Base-by-base conservation (phyloP, 2,329 filamentous ascomycete genomes). In the Cladosporium oxysporum region DNA sequence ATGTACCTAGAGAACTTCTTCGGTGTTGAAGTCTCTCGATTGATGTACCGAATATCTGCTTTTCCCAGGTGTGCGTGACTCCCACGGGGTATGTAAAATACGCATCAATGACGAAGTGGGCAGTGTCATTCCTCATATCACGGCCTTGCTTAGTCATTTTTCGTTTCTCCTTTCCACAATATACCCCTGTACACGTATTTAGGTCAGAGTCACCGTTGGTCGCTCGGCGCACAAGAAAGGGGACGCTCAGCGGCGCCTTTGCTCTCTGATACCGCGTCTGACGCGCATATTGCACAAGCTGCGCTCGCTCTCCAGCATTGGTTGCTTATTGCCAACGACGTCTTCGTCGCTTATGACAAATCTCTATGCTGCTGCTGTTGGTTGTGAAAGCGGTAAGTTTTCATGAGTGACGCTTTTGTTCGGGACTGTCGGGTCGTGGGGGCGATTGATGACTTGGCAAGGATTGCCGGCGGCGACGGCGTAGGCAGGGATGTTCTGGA, bases 381-480 rank as follows among this genome's bases (percentile, higher is more conserved):
- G 33, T 59, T 14, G 57, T 59, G 28, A 44, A 44, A 26, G 35
- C 37, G 16, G 57, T 59, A 14, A 59, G 23, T 16, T 59, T 37
- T 1, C 57, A 37, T 16, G 57, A 59, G 37, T 47, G 57, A n/a
- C 57, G 57, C n/a, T 59, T 59, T 7, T 28, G 33, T 21, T 47
- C 57, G n/a, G 57, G 57, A 23, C 23, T 59, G 14, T 28, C 18
- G 18, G 52, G 12, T 31, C 28, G 52, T 2, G 72, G 72, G 1
- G 70, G 70, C 47, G 74, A 52, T 66, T 69, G 57, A 91, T 76
- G 18, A 90, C 76, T 58, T 82, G 83, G 33, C 74, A 74, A 2
- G 83, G 82, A 67, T 82, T 83, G 50, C 83, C 83, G 31, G 77
- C 79, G 14, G 81, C 82, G 52, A 83, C 75, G 29, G 79, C 81